phyloP scores from a whole-genome alignment of 23 red algal genomes.

The Agarophyton chilense region DNA sequence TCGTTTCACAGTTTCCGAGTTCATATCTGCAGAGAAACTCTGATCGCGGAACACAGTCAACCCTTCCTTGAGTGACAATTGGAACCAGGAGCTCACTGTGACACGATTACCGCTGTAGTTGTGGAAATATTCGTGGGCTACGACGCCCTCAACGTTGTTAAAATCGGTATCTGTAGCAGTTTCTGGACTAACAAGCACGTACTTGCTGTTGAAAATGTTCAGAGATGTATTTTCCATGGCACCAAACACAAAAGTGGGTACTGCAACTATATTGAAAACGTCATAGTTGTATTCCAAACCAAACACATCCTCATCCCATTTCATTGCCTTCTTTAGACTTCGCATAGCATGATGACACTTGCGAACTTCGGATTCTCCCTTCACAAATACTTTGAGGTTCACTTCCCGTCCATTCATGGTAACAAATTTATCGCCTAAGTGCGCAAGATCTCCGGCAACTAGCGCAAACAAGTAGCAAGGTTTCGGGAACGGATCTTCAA shows the following conservation, averaged over 20 bases:
- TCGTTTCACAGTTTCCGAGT: constrained; percentile 78
- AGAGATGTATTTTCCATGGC: constrained; percentile 99
- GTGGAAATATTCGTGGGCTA: constrained; percentile 99
- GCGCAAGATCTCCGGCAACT: constrained; percentile 84
- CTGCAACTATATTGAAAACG: constrained; percentile 94
- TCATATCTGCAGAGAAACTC: constrained; percentile 91
- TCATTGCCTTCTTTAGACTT: constrained; percentile 92
- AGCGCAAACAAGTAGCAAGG: constrained; percentile 96
- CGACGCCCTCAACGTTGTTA: constrained; percentile 83
- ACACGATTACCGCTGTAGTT: constrained; percentile 99
- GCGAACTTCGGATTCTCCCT: constrained; percentile 73
- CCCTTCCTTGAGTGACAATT: constrained; percentile 97
- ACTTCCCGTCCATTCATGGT: constrained; percentile 83
- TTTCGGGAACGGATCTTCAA: constrained; percentile 89
- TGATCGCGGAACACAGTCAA: constrained; percentile 98
- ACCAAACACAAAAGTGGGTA: constrained; percentile 94
- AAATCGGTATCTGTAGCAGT: constrained; percentile 97
- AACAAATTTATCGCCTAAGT: constrained; percentile 79
- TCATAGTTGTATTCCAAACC: constrained; percentile 96
- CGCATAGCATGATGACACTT: constrained; percentile 88
- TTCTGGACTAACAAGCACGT: constrained; percentile 86
- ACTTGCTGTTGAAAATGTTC: constrained; percentile 98
- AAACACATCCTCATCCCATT: constrained; percentile 96
- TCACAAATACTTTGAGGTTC: constrained; percentile 78
- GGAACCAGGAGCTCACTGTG: constrained; percentile 95